phyloP scores from a whole-genome alignment of 495 filamentous ascomycete species.

The Penicillium canescens region DNA sequence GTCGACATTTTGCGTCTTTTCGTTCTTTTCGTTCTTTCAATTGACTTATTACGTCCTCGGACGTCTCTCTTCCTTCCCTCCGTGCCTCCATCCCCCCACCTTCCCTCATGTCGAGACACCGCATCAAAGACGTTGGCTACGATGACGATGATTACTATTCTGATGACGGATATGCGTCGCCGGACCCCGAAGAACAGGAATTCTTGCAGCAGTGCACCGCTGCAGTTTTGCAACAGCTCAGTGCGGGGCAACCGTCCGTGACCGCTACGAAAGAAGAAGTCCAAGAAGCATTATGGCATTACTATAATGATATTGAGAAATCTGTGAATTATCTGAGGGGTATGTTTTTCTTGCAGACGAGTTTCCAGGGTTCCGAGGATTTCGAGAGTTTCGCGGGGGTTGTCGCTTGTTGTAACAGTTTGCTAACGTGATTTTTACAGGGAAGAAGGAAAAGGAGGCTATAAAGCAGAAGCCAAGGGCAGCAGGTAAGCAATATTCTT shows the following conservation, averaged over 20 bases:
- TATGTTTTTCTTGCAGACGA: constrained; percentile 33
- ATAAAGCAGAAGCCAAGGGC: constrained; percentile 38
- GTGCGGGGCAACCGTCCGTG: constrained; percentile 39
- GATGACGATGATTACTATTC: constrained; percentile 44
- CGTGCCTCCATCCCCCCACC: constrained; percentile 4
- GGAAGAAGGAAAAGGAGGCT: constrained; percentile 43
- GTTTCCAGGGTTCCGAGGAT: background rate
- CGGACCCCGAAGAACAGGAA: constrained; percentile 47
- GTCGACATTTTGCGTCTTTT: too few relatives aligned
- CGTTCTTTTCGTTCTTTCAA: too few relatives aligned
- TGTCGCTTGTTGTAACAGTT: background rate
- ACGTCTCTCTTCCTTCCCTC: constrained; percentile 2
- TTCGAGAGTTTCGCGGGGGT: too few relatives aligned
- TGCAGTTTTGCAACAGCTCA: constrained; percentile 39
- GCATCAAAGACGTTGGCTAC: constrained; percentile 47
- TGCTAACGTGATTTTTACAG: constrained; percentile 19
- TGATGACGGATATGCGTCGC: constrained; percentile 45
- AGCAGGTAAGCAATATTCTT: constrained; percentile 50
- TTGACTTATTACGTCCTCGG: background rate
- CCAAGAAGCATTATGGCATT: constrained; percentile 89
- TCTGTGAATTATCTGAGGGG: constrained; percentile 74
- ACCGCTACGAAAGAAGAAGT: constrained; percentile 60
- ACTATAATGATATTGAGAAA: constrained; percentile 91
- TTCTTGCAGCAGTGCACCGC: constrained; percentile 38
- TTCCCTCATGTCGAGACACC: constrained; percentile 45